Base-by-base conservation (phyloP, 2,329 filamentous ascomycete species). In the Pyricularia grisea region DNA sequence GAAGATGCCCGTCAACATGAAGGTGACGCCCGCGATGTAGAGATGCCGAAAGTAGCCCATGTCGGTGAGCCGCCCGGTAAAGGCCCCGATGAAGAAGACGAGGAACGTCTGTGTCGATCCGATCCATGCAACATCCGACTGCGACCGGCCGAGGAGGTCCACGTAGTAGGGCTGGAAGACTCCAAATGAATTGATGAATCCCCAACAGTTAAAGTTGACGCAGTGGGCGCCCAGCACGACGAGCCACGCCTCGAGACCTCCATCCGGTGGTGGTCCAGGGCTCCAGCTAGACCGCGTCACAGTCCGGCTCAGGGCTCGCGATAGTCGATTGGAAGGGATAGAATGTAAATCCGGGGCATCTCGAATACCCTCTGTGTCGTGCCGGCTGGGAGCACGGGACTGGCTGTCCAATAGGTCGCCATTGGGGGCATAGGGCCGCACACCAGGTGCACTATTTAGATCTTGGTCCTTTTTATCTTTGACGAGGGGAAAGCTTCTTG, bases 131-230 rank as follows among this genome's bases (percentile, higher is more conserved):
- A 86, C 79, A 63, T 81, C 78, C 1, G 83, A 83, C 0, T 81
- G 80, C 0, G 80, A 72, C 0, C 79, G 79, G 4, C 71, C 71
- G 0, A 84, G 78, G 6, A 75, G 70, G 4, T 76, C 74, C 4
- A 75, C 77, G 74, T 87, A 87, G 77, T 87, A 86, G 0, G 82
- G 76, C 70, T 87, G 83, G 72, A 86, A 87, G 4, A 82, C 77
- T n/a, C 85, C 84, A 70, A 86, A 87, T 1, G 83, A 85, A 75
- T 83, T 85, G 72, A 85, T 80, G 72, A 83, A 81, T 42, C 85
- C 85, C 83, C 60, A 63, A 27, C 60, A 63, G 12, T 63, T 83
- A 78, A 82, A 81, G 64, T 85, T 78, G 23, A 83, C 77, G 2
- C 86, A 72, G 72, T 86, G 84, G 0, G 74, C 77, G 64, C 78